Evolutionary conservation across 1,139 yeast species (phyloP), one percentile per base, ranked within the genome.

Genomic region (Suhomyces yuchorum): DNA sequence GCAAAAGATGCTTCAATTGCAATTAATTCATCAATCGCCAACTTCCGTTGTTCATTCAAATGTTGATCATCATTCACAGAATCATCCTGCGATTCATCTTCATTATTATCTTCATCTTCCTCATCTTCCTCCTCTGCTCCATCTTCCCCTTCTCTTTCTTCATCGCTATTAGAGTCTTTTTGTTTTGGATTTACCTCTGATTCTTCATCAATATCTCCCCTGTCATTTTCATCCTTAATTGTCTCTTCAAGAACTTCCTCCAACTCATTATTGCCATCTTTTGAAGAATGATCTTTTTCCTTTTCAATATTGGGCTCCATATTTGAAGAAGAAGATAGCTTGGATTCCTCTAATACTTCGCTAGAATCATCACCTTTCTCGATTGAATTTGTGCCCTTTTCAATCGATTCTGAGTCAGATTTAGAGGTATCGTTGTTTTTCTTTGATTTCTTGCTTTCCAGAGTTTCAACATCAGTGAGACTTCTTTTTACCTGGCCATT

Each of bases 1-100:
- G 98, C 97, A 74, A 92, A 93, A 48, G 85, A 85, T 40, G 85
- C 74, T 63, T 93, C 99, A 51, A 93, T 89, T 20, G 80, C 80
- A 1, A 91, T 85, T 46, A 93, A 78, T 46, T 78, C 84, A 44
- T 79, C 77, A 40, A 89, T 73, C 2, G 96, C 96, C 24, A 80
- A 79, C 49, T 80, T 75, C 48, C 88, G 68, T 53, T 75, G 77
- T 36, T 71, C 71, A 53, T 81, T 84, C 39, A 71, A 55, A 53
- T 77, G 79, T 9, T 70, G 65, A 42, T 71, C 77, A 37, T 71
- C 73, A 12, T 40, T 47, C 11, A 59, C 51, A 1, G 43, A 53
- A 3, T 44, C 48, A 4, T 51, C 53, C 2, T 50, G 54, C 4
- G 39, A 57, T 19, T 52, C 62, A 3, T 50, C 57, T 11, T 53